A percentile compares a stretch with the other conserved stretches of the same genome.
Conservation (phyloP, 1,284 basidiomycete species). For the Leccinum griseonigrum region DNA sequence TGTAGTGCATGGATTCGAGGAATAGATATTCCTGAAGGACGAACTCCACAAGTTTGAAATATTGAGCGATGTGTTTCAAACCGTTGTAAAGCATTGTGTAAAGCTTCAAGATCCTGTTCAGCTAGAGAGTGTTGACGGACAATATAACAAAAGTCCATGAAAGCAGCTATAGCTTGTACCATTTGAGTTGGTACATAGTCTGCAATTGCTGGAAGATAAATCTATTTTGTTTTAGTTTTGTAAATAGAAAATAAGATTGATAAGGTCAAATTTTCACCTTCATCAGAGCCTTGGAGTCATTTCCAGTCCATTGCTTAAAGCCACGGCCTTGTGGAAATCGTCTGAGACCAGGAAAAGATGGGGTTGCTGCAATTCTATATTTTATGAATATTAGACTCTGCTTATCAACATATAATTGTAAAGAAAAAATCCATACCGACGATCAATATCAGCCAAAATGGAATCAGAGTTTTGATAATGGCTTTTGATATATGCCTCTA, state of each 20-base stretch:
- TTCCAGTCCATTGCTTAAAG: neutral
- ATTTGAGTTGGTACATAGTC: conserved; percentile 11
- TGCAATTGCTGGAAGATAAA: conserved; percentile 14
- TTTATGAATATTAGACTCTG: no score
- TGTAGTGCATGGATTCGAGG: no score
- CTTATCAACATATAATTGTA: no score
- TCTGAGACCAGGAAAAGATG: neutral
- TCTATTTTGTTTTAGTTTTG: neutral
- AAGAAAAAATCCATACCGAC: neutral
- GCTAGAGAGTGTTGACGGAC: neutral
- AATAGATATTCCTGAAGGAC: no score
- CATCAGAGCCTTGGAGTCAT: neutral
- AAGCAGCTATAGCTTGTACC: conserved; percentile 8
- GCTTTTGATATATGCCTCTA: neutral
- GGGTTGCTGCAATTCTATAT: neutral
- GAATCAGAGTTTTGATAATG: neutral
- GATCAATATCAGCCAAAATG: neutral
- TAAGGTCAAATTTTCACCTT: neutral
- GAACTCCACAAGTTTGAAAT: no score
- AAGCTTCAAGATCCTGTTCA: no score
- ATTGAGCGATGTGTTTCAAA: no score
- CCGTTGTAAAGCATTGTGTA: no score
- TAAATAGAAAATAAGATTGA: no score
- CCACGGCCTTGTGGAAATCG: neutral
- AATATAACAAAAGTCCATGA: conserved; percentile 13